Evolutionary conservation across 192 early-diverging fungal genomes (phyloP), one percentile per base, ranked within the genome.

Genomic region (Coemansia sp.): DNA sequence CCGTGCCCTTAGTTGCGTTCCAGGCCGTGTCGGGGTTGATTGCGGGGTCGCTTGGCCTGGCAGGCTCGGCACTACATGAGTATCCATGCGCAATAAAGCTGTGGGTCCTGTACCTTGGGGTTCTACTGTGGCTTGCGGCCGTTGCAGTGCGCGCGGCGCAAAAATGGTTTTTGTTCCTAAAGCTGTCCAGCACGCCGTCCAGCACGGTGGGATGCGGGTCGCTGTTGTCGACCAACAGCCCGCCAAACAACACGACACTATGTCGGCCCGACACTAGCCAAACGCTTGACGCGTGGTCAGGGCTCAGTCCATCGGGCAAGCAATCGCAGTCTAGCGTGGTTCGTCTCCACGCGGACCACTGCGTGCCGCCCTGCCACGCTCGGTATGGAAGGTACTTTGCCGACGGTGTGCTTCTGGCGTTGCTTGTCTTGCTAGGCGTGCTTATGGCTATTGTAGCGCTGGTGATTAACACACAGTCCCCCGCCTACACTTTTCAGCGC

Each of bases 61-160:
- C 30, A 15, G 55, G 52, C 26, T 41, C 60, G 0, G 54, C 59
- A 21, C 60, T 63, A 23, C 46, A 22, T 27, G 13, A 51, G 6
- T 63, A 66, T 8, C 52, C 70, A 3, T 74, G 70, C 23, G 60
- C 56, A 2, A 14, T 67, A 8, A 74, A 58, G 56, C 45, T 74
- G 14, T 74, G 70, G 70, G 21, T 39, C 6, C 14, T 74, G 5
- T 67, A 65, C 9, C 11, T 50, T 2, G 70, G 70, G 22, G 54
- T 74, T 11, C 32, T 63, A 30, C 36, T 47, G 21, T 74, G 70
- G 70, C 41, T 74, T 35, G 23, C 51, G 9, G 18, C 37, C 0
- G 41, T 74, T 11, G 34, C 60, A 10, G 60, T 41, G 15, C 70
- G 70, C 6, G 63, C 63, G 15, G 23, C 40, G 17, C 70, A 73